phyloP scores from a whole-genome alignment of 2,329 filamentous ascomycete species.

The Calonectria pteridis region DNA sequence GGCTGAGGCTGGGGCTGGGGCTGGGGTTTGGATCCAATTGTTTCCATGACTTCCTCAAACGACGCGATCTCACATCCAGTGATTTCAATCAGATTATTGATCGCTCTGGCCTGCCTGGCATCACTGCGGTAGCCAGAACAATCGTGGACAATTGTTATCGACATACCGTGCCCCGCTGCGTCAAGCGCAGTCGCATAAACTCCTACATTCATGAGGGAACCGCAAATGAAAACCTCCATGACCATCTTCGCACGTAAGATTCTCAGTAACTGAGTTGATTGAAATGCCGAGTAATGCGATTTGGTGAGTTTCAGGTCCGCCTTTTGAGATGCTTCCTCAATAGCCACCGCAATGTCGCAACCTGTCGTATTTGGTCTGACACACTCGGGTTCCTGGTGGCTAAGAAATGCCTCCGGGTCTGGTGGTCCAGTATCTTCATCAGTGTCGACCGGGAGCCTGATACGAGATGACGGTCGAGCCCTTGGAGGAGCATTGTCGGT shows the following conservation, averaged over 20 bases:
- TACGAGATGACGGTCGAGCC: slow-evolving; percentile 26
- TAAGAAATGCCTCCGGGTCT: slow-evolving; percentile 62
- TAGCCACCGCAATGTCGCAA: slow-evolving; percentile 56
- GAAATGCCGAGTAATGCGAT: slow-evolving; percentile 89
- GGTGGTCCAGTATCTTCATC: slow-evolving; percentile 28
- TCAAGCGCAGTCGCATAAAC: slow-evolving; percentile 93
- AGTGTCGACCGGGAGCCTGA: slow-evolving; percentile 27
- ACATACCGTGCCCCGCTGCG: slow-evolving; percentile 87
- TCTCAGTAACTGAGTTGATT: slow-evolving; percentile 78
- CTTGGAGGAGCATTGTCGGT: slow-evolving; percentile 49
- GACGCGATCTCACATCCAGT: slow-evolving; percentile 78
- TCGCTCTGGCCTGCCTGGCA: slow-evolving; percentile 76
- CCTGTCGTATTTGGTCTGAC: slow-evolving; percentile 60
- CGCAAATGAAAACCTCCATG: slow-evolving; percentile 90
- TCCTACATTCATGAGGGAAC: slow-evolving; percentile 87
- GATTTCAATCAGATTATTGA: slow-evolving; percentile 78
- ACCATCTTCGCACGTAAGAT: slow-evolving; percentile 87
- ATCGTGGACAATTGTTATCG: slow-evolving; percentile 89
- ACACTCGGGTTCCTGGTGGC: slow-evolving; percentile 55
- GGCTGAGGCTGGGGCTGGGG: not conserved
- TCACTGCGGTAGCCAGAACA: slow-evolving; percentile 85
- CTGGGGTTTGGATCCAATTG: slow-evolving; percentile 33
- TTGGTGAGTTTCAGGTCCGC: slow-evolving; percentile 72
- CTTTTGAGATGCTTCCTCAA: slow-evolving; percentile 59
- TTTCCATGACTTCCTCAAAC: slow-evolving; percentile 68